phyloP scores from a whole-genome alignment of 73 alveolate species.

The Blepharisma stoltei region DNA sequence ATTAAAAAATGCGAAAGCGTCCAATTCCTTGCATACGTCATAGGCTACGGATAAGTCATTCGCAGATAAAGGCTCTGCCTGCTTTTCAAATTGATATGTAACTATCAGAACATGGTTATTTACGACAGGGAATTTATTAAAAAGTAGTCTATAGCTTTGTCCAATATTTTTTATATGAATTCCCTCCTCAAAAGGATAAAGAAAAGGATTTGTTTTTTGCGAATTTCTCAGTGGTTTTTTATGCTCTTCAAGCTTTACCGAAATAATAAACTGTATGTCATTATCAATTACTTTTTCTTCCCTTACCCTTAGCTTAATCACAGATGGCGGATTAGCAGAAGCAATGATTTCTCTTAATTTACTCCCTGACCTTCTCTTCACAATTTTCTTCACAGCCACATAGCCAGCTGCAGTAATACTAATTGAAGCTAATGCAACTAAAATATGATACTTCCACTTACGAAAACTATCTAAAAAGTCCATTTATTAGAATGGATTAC shows the following conservation, averaged over 20 bases:
- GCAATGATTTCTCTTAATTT: background rate
- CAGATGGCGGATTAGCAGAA: background rate
- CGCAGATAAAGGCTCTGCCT: conserved; percentile 35
- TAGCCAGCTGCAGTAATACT: no score
- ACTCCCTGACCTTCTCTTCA: no score
- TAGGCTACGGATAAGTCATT: conserved; percentile 50
- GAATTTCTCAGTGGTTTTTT: background rate
- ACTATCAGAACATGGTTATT: conserved; percentile 51
- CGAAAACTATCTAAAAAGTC: no score
- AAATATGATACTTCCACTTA: no score
- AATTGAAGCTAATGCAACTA: no score
- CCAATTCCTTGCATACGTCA: conserved; percentile 31
- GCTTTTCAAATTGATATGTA: conserved; percentile 50
- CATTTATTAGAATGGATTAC: no score
- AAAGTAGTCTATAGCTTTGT: conserved; percentile 43
- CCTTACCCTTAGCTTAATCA: background rate
- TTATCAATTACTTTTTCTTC: conserved; percentile 2
- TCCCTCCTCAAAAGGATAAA: conserved; percentile 61
- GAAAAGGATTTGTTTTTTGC: conserved; percentile 33
- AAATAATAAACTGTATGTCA: background rate
- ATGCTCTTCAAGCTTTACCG: background rate
- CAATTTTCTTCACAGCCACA: no score
- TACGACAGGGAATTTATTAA: conserved; percentile 50
- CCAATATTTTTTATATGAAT: conserved; percentile 39
- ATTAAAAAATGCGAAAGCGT: conserved; percentile 56